Evolutionary conservation across 2,329 filamentous ascomycete genomes (phyloP).

Genomic region (Amesomyces nigricolor): DNA sequence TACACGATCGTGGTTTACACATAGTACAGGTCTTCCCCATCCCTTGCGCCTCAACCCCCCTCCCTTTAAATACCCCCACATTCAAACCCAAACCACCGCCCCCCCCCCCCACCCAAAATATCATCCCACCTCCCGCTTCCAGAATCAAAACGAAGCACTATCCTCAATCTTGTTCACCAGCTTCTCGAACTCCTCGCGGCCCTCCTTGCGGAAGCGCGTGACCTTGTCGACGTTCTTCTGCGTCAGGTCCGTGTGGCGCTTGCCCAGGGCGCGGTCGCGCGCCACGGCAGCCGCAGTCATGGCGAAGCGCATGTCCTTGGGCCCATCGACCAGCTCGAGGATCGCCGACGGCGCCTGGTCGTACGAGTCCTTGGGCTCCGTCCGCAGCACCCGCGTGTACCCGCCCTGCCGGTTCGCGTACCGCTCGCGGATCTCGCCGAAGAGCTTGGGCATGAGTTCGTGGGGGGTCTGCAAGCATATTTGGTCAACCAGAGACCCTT

Average conservation of each 20-base stretch:
- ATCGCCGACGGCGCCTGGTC: conserved; percentile 89
- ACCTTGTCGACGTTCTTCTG: conserved; percentile 76
- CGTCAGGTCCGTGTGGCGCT: conserved; percentile 64
- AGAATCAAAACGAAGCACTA: no score
- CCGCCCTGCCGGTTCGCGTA: conserved; percentile 78
- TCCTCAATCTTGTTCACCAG: conserved; percentile 46
- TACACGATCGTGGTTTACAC: conserved; percentile 12
- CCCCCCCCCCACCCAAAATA: conserved; percentile 25
- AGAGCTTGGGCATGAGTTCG: conserved; percentile 74
- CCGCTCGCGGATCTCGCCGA: conserved; percentile 72
- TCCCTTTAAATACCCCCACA: conserved; percentile 22
- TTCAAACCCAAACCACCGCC: no score
- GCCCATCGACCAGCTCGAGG: conserved; percentile 90
- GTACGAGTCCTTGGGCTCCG: conserved; percentile 75
- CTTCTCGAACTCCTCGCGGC: conserved; percentile 61
- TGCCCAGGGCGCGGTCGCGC: conserved; percentile 50
- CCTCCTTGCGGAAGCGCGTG: conserved; percentile 64
- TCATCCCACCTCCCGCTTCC: no score
- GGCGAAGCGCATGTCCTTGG: conserved; percentile 88
- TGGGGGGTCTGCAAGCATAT: conserved; percentile 53
- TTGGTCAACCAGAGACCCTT: no score
- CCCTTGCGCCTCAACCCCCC: not conserved
- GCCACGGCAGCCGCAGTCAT: conserved; percentile 85
- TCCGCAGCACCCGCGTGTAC: conserved; percentile 90
- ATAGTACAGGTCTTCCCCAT: not conserved